Conservation (phyloP, 495 filamentous ascomycete genomes). For the Penicillium malachiteum region DNA sequence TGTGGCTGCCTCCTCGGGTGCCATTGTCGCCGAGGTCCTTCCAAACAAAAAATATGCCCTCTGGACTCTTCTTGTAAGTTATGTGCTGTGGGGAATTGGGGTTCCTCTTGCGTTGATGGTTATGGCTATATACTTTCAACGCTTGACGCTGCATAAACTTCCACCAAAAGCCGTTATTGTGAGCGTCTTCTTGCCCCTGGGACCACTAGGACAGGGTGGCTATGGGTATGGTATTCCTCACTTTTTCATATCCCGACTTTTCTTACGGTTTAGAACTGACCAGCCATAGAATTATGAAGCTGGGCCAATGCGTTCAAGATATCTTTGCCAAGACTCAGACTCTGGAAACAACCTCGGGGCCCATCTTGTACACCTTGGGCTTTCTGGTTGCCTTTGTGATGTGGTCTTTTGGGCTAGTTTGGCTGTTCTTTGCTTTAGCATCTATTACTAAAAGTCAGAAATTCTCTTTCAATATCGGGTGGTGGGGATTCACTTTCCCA, state of each 20-base stretch:
- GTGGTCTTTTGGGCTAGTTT: slow-evolving; percentile 62
- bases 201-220: slow-evolving; percentile 59
- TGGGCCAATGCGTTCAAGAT: slow-evolving; percentile 50
- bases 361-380: slow-evolving; percentile 54
- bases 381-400: slow-evolving; percentile 52
- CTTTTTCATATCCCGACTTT: no score
- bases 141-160: slow-evolving; percentile 55
- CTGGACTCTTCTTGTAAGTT: slow-evolving; percentile 54
- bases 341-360: slow-evolving; percentile 42
- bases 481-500: slow-evolving; percentile 68
- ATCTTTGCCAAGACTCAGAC: slow-evolving; percentile 52
- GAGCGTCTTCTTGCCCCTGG: slow-evolving; percentile 60
- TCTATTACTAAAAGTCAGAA: slow-evolving; percentile 32
- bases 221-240: slow-evolving; percentile 35
- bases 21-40: slow-evolving; percentile 53
- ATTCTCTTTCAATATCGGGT: slow-evolving; percentile 67
- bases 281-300: slow-evolving; percentile 43
- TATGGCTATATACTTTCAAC: slow-evolving; percentile 60
- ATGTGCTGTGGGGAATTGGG: slow-evolving; percentile 61
- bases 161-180: slow-evolving; percentile 60
- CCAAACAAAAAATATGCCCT: slow-evolving; percentile 52
- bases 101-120: slow-evolving; percentile 54
- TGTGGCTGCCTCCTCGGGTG: slow-evolving; percentile 58
- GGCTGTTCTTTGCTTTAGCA: slow-evolving; percentile 57
- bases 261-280: not conserved